Evolutionary conservation across 768 basidiomycete genomes (phyloP).

Genomic region (Mycena crocata): DNA sequence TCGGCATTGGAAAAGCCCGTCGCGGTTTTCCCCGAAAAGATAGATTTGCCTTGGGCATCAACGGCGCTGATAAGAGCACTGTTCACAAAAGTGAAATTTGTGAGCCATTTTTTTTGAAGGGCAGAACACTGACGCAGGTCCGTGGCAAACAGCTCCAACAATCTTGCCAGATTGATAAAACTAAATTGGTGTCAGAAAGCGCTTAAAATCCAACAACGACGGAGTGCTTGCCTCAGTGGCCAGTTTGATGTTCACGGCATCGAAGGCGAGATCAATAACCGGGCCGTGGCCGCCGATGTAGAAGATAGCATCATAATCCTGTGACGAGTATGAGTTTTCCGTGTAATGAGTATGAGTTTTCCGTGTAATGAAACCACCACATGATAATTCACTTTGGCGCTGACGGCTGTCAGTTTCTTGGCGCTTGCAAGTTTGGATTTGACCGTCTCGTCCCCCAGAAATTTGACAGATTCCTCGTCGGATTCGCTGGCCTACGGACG

Average conservation of each 20-base stretch:
- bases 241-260: slow-evolving; percentile 67
- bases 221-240: slow-evolving; percentile 74
- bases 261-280: slow-evolving; percentile 73
- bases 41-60: slow-evolving; percentile 67
- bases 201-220: slow-evolving; percentile 73
- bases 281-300: slow-evolving; percentile 84
- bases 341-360: too few species aligned
- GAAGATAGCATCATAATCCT: slow-evolving; percentile 80
- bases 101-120: not conserved
- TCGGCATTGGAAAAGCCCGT: slow-evolving; percentile 82
- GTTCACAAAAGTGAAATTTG: not conserved
- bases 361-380: too few species aligned
- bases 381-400: too few species aligned
- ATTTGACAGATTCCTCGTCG: slow-evolving; percentile 66
- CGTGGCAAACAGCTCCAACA: slow-evolving; percentile 82
- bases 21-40: slow-evolving; percentile 65
- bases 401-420: slow-evolving; percentile 70
- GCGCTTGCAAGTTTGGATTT: slow-evolving; percentile 64
- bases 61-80: slow-evolving; percentile 65
- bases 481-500: slow-evolving; percentile 55
- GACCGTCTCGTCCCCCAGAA: slow-evolving; percentile 66
- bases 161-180: slow-evolving; percentile 76
- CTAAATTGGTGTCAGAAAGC: slow-evolving; percentile 42
- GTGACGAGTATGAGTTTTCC: too few species aligned
- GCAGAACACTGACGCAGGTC: slow-evolving; percentile 55